phyloP scores from a whole-genome alignment of 176 grass and related monocot genomes.

The Triticum aestivum region IWGSC_CS_RefSeq_v2.1 NC_057812.1:600520090-600520589 shows the following conservation, averaged over 20 bases:
- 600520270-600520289: background rate
- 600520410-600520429: background rate
- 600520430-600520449: background rate
- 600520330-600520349: conserved; percentile 59
- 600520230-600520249: conserved; percentile 38
- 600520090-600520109: conserved; percentile 10
- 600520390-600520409: conserved; percentile 16
- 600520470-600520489: background rate
- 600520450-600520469: background rate
- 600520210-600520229: conserved; percentile 19
- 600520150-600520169: conserved; percentile 32
- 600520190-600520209: conserved; percentile 21
- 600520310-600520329: background rate
- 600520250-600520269: conserved; percentile 28
- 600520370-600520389: conserved; percentile 62
- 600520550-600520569: background rate
- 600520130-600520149: conserved; percentile 15
- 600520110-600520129: conserved; percentile 12
- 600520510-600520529: background rate
- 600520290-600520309: background rate
- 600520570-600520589: background rate
- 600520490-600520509: background rate
- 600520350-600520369: conserved; percentile 53
- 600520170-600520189: conserved; percentile 9
- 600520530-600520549: background rate